Conservation (phyloP, 805 yeast species). For the Metschnikowia amazonensis region DNA sequence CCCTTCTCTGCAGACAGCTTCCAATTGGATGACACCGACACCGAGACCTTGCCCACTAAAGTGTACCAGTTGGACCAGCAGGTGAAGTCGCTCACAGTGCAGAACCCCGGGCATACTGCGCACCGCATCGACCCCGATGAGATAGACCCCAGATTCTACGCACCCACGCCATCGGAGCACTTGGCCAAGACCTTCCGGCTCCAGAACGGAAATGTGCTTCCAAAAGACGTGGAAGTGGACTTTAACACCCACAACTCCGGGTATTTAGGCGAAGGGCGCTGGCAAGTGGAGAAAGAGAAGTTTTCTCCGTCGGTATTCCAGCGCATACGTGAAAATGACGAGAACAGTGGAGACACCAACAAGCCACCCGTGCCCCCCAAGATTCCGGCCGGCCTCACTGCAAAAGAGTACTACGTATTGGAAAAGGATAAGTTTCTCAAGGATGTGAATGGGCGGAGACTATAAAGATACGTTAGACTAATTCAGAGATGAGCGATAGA, state of each 20-base stretch:
- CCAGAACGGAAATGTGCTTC: constrained; percentile 19
- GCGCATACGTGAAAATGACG: constrained; percentile 21
- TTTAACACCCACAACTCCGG: constrained; percentile 34
- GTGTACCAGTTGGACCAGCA: constrained; percentile 35
- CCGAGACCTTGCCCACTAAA: constrained; percentile 29
- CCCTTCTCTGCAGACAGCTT: constrained; percentile 45
- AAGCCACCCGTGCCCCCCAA: constrained; percentile 45
- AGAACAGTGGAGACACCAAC: constrained; percentile 21
- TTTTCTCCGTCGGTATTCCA: constrained; percentile 38
- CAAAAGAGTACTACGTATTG: constrained; percentile 39
- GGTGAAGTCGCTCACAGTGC: constrained; percentile 28
- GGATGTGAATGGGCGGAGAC: constrained; percentile 37
- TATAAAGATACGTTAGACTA: too few species aligned
- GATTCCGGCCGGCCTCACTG: constrained; percentile 40
- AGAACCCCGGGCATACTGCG: constrained; percentile 12
- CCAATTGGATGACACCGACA: constrained; percentile 30
- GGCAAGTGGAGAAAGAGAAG: constrained; percentile 15
- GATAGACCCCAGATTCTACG: constrained; percentile 36
- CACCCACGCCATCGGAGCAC: constrained; percentile 48
- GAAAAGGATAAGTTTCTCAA: constrained; percentile 37
- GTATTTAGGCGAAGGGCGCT: constrained; percentile 39
- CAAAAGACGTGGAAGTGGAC: constrained; percentile 25
- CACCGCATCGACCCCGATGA: constrained; percentile 16
- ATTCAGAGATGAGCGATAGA: too few species aligned
- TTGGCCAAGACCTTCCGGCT: constrained; percentile 23